These are phyloP conservation scores for Penicillium sumatraense DNA, from an alignment of 2,329 filamentous ascomycete species.

Conservation along the genomic window DNA sequence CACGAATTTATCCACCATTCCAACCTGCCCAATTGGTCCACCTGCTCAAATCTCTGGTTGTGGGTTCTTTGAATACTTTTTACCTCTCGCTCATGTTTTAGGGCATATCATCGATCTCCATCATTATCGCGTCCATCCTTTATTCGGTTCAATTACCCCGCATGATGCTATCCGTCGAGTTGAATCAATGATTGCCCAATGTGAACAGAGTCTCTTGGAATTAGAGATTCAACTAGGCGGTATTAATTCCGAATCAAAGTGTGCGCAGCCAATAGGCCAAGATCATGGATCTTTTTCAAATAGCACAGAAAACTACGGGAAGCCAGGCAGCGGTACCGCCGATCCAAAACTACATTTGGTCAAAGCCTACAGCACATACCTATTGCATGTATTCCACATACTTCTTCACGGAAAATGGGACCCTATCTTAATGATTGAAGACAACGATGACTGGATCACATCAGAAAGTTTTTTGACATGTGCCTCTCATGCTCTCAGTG, in stretches of 20 bases:
- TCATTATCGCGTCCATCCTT: constrained; percentile 49
- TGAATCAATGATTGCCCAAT: constrained; percentile 43
- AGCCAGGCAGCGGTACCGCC: neutral
- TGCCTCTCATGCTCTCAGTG: constrained; percentile 54
- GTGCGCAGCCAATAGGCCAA: neutral
- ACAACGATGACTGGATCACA: constrained; percentile 56
- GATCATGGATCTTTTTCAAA: neutral
- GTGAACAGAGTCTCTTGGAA: constrained; percentile 44
- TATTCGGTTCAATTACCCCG: constrained; percentile 45
- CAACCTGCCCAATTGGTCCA: constrained; percentile 44
- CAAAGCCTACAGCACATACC: constrained; percentile 54
- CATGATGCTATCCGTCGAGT: constrained; percentile 41
- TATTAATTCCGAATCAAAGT: neutral
- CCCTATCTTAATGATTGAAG: constrained; percentile 55
- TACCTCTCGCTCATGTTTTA: constrained; percentile 55
- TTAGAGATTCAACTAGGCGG: constrained; percentile 31
- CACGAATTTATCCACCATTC: constrained; percentile 35
- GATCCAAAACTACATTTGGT: constrained; percentile 37
- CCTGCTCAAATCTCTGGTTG: constrained; percentile 42
- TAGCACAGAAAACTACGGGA: neutral
- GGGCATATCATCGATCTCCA: constrained; percentile 57
- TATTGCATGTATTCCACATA: constrained; percentile 55
- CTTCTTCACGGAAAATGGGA: constrained; percentile 57
- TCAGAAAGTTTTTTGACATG: constrained; percentile 52
- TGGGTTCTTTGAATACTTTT: constrained; percentile 56